These are phyloP conservation scores for Tuber calosporum DNA, from an alignment of 495 filamentous ascomycete species.

Conservation along the genomic window DNA sequence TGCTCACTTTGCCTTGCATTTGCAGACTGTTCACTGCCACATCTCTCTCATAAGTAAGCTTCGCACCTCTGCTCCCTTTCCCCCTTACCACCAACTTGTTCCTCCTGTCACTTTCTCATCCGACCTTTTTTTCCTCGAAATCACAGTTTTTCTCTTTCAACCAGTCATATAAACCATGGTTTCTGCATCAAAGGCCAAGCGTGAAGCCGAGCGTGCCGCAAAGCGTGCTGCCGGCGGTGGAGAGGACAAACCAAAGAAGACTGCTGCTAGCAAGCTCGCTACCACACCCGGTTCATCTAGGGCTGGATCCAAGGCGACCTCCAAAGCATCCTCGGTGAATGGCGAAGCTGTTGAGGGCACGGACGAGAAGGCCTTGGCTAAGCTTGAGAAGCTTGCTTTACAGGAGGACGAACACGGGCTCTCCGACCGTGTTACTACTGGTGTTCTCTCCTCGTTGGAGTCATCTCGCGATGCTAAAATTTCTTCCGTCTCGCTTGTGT, in stretches of 20 bases:
- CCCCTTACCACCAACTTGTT: not conserved
- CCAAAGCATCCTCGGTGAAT: constrained; percentile 60
- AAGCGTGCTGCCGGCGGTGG: constrained; percentile 76
- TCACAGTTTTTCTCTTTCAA: not conserved
- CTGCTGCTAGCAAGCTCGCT: constrained; percentile 53
- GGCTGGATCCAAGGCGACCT: constrained; percentile 57
- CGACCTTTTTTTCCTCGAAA: not conserved
- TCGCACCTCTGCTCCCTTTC: not conserved
- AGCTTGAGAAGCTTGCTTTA: constrained; percentile 55
- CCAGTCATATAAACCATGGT: constrained; percentile 53
- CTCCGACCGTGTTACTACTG: constrained; percentile 96
- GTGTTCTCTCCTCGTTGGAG: constrained; percentile 79
- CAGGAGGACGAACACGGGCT: constrained; percentile 95
- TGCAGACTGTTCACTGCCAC: constrained; percentile 1
- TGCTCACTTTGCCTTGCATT: constrained; percentile 2
- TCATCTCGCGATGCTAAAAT: constrained; percentile 92
- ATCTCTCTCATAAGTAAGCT: not conserved
- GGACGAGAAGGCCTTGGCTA: constrained; percentile 30
- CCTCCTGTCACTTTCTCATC: not conserved
- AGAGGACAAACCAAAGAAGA: constrained; percentile 65
- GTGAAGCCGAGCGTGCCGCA: constrained; percentile 87
- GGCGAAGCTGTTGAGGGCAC: constrained; percentile 53
- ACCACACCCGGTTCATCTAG: constrained; percentile 55
- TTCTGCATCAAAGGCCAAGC: constrained; percentile 95
- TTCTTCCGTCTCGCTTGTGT: constrained; percentile 83